phyloP scores from a whole-genome alignment of 169 alveolate species.

The Eimeria tenella region DNA sequence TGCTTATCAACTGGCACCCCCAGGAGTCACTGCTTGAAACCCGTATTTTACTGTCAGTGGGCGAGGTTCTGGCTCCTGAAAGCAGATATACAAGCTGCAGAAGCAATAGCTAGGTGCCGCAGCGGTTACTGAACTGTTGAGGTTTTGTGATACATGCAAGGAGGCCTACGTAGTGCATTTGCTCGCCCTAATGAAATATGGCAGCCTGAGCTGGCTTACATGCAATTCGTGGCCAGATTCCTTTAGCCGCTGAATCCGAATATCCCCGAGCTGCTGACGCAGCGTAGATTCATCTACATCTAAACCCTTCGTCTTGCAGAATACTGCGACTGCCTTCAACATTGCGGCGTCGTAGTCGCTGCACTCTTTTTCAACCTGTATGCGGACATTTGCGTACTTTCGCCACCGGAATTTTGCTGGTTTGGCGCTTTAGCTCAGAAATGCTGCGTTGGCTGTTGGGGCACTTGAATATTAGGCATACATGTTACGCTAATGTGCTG shows the following conservation, averaged over 20 bases:
- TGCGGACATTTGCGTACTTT: too few species aligned
- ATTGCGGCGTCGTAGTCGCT: constrained; percentile 65
- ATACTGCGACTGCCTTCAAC: constrained; percentile 60
- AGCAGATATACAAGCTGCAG: background rate
- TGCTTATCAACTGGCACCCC: constrained; percentile 13
- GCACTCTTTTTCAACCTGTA: constrained; percentile 69
- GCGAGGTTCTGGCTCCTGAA: constrained; percentile 15
- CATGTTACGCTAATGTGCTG: too few species aligned
- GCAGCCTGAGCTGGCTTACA: background rate
- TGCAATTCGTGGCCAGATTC: background rate
- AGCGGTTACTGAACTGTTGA: background rate
- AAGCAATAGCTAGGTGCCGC: background rate
- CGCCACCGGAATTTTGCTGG: too few species aligned
- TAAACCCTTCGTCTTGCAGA: constrained; percentile 62
- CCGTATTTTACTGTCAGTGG: constrained; percentile 74
- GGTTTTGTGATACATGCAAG: background rate
- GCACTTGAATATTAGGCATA: too few species aligned
- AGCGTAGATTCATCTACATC: constrained; percentile 43
- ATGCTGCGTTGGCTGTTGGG: too few species aligned
- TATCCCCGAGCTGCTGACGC: constrained; percentile 61
- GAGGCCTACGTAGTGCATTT: background rate
- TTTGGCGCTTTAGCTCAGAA: too few species aligned
- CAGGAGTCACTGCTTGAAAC: constrained; percentile 71
- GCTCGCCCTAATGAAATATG: background rate
- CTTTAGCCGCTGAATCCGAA: constrained; percentile 62